Evolutionary conservation across 2,329 filamentous ascomycete species (phyloP), one percentile per base, ranked within the genome.

Genomic region (Dendrostoma leiphaemia): DNA sequence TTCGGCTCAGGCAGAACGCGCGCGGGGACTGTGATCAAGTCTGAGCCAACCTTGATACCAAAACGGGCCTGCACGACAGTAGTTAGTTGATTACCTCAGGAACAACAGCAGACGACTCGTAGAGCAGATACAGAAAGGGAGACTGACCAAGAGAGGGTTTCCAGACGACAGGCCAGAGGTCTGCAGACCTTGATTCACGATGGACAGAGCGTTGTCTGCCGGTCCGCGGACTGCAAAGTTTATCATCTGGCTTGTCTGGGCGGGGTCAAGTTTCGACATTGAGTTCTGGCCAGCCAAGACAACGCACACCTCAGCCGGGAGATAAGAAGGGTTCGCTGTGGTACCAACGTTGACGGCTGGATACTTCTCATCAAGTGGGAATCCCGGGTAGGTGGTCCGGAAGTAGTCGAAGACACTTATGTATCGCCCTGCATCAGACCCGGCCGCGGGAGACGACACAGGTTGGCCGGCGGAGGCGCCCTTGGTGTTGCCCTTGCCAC

Each of bases 1-100:
- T n/a, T n/a, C n/a, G n/a, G n/a, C n/a, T n/a, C n/a, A n/a, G n/a
- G n/a, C n/a, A n/a, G n/a, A n/a, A n/a, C n/a, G n/a, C 91, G 84
- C 1, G 83, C 92, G 1, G 77, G 75, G 0, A 96, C 88, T 0
- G 88, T 88, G 29, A 96, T 74, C 32, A 96, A 76, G 1, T 74
- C 69, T 13, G 80, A 78, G 6, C 74, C 75, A 3, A 91, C 78
- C 1, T 71, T 70, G 57, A 95, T 75, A 5, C 86, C 86, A 57
- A 91, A 94, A 9, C 29, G 29, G 8, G 8, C 29, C 29, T 32
- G 3, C 74, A 62, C 4, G 13, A n/a, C 29, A 32, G 29, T 13
- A 32, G 8, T 9, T 13, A 32, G 2, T 13, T 32, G 29, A 32
- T 32, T 32, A 2, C 29, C 29, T 8, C 29, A 32, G 29, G 29